Evolutionary conservation across 176 grass and related monocot species (phyloP).

Genomic region (Carex pumila): DNA sequence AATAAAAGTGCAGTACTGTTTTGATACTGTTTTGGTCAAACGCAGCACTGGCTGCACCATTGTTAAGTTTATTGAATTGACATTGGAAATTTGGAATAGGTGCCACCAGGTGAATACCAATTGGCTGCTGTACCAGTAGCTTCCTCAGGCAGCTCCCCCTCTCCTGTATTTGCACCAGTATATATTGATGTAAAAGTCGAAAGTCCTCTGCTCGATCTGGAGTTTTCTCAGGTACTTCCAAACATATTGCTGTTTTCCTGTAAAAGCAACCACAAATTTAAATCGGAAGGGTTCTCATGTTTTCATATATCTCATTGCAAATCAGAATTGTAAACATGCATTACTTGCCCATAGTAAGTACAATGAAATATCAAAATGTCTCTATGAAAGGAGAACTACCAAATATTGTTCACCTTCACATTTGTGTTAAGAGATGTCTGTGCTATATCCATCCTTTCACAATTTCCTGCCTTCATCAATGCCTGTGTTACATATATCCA

Average conservation of each 20-base stretch:
- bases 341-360: background rate
- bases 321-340: background rate
- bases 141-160: conserved; percentile 43
- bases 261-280: background rate
- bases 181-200: conserved; percentile 66
- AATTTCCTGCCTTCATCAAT: background rate
- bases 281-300: background rate
- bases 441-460: background rate
- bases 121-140: conserved; percentile 72
- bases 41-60: background rate
- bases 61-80: background rate
- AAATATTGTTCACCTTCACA: background rate
- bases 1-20: background rate
- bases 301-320: background rate
- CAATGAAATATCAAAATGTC: background rate
- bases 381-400: background rate
- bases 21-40: background rate
- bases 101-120: conserved; percentile 69
- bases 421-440: background rate
- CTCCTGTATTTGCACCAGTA: conserved; percentile 77
- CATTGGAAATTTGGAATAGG: conserved; percentile 39
- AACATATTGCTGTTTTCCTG: conserved; percentile 4
- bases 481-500: background rate
- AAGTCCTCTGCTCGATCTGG: conserved; percentile 65
- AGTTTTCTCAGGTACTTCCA: conserved; percentile 77